Evolutionary conservation across 345 rosid genomes (phyloP), one percentile per base, ranked within the genome.

Genomic region (Noccaea bulbosa): DNA sequence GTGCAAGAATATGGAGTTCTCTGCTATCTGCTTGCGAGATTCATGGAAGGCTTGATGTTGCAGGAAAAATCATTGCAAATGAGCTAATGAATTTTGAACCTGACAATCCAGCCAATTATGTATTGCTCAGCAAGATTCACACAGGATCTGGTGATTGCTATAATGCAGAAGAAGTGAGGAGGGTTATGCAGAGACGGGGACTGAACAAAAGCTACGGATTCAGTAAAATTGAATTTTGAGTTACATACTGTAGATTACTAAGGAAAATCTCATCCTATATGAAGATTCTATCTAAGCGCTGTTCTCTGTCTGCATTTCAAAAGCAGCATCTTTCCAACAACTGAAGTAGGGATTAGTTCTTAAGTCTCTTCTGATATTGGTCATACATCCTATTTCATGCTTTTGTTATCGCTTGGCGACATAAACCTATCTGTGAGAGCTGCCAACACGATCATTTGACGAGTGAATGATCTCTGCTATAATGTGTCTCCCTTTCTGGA

Each of bases 151-250:
- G 83, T 8, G 78, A 85, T 11, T 73, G 80, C 80, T 11, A 45
- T 73, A 76, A 61, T 63, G 87, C 75, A 22, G 87, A 83, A 69
- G 79, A 87, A 49, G 82, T 81, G 57, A 78, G 87, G 75, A 81
- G 80, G 22, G 53, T 77, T 65, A 83, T 81, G 86, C 76, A 69
- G 76, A 66, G 52, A 15, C 67, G 66, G 39, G 45, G 81, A 49
- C 71, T 85, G 32, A 74, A 51, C 6, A 84, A 85, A 71, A 22
- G 69, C 67, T 73, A 58, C 2, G 89, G 89, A 15, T 77, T 75
- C 69, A 83, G 87, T 81, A 63, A 58, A 73, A 53, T 82, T 71
- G 81, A 81, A 40, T 7, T 70, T 66, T 59, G 62, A 66, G 49
- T 20, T 35, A 11, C 34, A 64, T 34, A 46, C 45, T 54, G 46